A percentile compares a stretch with the other conserved stretches of the same genome.
Evolutionary conservation across 2,329 filamentous ascomycete species (phyloP).

Genomic region (Diaporthe batatas): DNA sequence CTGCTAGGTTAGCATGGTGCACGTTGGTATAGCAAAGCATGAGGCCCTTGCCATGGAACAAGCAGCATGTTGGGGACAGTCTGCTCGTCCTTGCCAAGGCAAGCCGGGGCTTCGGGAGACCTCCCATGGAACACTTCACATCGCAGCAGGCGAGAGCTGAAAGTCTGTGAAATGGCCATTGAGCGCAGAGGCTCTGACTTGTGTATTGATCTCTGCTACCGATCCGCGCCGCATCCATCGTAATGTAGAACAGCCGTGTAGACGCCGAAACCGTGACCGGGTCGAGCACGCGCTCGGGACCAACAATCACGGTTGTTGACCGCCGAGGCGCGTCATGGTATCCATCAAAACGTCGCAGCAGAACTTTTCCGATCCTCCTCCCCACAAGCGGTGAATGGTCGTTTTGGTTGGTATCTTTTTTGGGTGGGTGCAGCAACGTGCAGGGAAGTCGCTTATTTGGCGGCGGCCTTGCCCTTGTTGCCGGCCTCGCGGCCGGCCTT

Average conservation of each 20-base stretch:
- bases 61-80: not conserved
- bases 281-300: conserved; percentile 29
- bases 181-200: conserved; percentile 65
- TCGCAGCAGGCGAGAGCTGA: conserved; percentile 55
- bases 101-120: conserved; percentile 73
- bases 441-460: conserved; percentile 53
- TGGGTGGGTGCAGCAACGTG: not conserved
- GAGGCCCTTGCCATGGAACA: conserved; percentile 12
- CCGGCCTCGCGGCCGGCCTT: conserved; percentile 82
- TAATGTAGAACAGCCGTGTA: conserved; percentile 43
- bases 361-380: conserved; percentile 41
- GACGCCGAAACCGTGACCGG: conserved; percentile 47
- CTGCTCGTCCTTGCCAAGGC: conserved; percentile 26
- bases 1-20: conserved; percentile 35
- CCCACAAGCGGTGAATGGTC: conserved; percentile 41
- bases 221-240: conserved; percentile 41
- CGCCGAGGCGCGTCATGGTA: conserved; percentile 36
- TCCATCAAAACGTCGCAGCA: conserved; percentile 43
- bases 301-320: conserved; percentile 29
- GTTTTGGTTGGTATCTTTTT: conserved; percentile 17
- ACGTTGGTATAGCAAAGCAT: conserved; percentile 33
- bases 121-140: conserved; percentile 84
- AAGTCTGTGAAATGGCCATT: conserved; percentile 76
- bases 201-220: conserved; percentile 51
- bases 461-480: conserved; percentile 78